Evolutionary conservation across 2,329 filamentous ascomycete species (phyloP), one percentile per base, ranked within the genome.

Genomic region (Pleomassaria siparia): DNA sequence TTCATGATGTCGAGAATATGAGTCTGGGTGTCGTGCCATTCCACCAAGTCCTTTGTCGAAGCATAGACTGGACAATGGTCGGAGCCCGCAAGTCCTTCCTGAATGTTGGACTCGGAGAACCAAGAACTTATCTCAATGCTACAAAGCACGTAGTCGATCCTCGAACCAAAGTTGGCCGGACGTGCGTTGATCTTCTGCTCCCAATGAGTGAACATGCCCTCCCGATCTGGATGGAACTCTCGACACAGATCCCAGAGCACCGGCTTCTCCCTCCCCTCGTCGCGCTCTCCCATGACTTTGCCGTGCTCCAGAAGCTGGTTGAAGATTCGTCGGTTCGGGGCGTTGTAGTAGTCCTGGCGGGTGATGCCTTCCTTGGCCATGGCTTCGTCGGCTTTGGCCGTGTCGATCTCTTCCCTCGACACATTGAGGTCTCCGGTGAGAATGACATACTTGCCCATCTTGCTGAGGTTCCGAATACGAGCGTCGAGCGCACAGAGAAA

Each of bases 151-250:
- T 95, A 97, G 70, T 99, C 94, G 59, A 97, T 97, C 28, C 94
- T 83, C 45, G 89, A 87, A 5, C 94, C 94, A 69, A 87, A 95
- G 67, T 97, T 97, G 2, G 89, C 91, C 2, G 92, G 92, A n/a
- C 94, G 80, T n/a, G 89, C 89, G 70, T 97, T 97, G 64, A 91
- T 88, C 67, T 88, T 91, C 42, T 89, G 91, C 54, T 97, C 91
- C 92, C 92, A 97, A 69, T 92, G 96, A 0, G 94, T 97, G 69
- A 90, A 97, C 94, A 99, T 97, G 51, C 90, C 90, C 52, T 78
- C 77, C 30, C 94, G 81, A n/a, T 76, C 73, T 0, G 89, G 87
- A 63, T 96, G 88, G 63, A 91, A 95, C 21, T 81, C 82, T 40
- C 94, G 82, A 58, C 88, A 91, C 15, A 95, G 76, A 72, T 99